Conservation (phyloP, 306 rosid species). For the Luffa aegyptiaca region DNA sequence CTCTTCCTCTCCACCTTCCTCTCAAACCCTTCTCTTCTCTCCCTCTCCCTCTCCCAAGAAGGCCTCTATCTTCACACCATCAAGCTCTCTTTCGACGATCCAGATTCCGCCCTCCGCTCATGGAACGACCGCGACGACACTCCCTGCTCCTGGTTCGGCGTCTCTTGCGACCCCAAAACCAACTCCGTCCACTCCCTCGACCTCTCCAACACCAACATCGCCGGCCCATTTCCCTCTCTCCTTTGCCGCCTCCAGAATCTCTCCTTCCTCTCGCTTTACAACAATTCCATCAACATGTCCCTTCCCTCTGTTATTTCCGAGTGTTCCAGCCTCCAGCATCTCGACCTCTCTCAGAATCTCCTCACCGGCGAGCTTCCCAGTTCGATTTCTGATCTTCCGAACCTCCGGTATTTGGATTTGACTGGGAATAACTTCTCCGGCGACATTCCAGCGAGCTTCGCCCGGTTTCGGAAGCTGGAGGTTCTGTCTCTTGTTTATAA, state of each 20-base stretch:
- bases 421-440: slow-evolving; percentile 77
- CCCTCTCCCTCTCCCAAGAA: slow-evolving; percentile 6
- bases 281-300: slow-evolving; percentile 52
- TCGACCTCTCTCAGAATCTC: slow-evolving; percentile 79
- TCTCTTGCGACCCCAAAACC: slow-evolving; percentile 46
- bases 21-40: neutral
- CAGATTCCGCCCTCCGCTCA: slow-evolving; percentile 4
- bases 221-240: slow-evolving; percentile 46
- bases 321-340: slow-evolving; percentile 38
- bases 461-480: slow-evolving; percentile 48
- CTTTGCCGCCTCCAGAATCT: slow-evolving; percentile 36
- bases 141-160: slow-evolving; percentile 35
- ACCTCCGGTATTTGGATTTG: slow-evolving; percentile 64
- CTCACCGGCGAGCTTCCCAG: slow-evolving; percentile 61
- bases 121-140: slow-evolving; percentile 10
- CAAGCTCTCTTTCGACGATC: slow-evolving; percentile 12
- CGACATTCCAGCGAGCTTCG: slow-evolving; percentile 52
- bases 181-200: slow-evolving; percentile 55
- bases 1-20: neutral
- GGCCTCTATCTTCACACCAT: slow-evolving; percentile 5
- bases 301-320: slow-evolving; percentile 47
- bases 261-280: slow-evolving; percentile 34
- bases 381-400: slow-evolving; percentile 79
- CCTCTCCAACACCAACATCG: slow-evolving; percentile 74
- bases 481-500: slow-evolving; percentile 86